Base-by-base conservation (phyloP, 495 filamentous ascomycete genomes). In the Neurospora pannonica region DNA sequence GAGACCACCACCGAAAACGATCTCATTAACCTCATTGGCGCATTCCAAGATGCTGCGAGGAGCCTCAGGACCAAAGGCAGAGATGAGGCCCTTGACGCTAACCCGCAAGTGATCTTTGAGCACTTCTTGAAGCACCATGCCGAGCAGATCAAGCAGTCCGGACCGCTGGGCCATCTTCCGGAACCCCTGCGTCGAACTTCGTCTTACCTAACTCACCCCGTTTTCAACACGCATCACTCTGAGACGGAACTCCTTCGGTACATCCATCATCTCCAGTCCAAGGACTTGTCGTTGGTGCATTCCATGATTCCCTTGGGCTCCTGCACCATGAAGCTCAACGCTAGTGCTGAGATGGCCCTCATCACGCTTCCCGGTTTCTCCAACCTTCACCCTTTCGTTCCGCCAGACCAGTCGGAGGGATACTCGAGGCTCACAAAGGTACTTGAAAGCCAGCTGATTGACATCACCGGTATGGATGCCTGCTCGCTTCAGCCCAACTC, bases 271-370 rank as follows among this genome's bases (percentile, higher is more conserved):
- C 88, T 99, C 10, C 93, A 97, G 82, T 97, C 94, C 54, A 97
- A 97, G 82, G 96, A 99, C 81, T 86, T 99, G 6, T 98, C 97
- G 21, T 86, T 98, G 46, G 92, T 92, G 8, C 97, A 98, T 85
- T 98, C 97, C 13, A 99, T 99, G 96, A 99, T 99, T 76, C 95
- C 96, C 8, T 89, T 99, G n/a, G 96, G 96, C 37, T 98, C 97
- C 21, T 99, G 96, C 86, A 99, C 96, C 31, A 99, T 99, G 96
- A 99, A 99, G 87, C 90, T 99, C 60, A 99, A 99, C 79, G 94
- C 93, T 73, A 97, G 95, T 39, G 92, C 93, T 19, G 95, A 98
- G 82, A 98, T 83, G 79, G 88, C 93, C 11, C 93, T 96, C 24
- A 86, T 98, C 73, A 94, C 94, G 2, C 93, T 90, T 86, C 91